Percentiles rank a stretch among this genome's conserved stretches.
Conservation (phyloP, 2,329 filamentous ascomycete genomes). For the Scedosporium dehoogii region DNA sequence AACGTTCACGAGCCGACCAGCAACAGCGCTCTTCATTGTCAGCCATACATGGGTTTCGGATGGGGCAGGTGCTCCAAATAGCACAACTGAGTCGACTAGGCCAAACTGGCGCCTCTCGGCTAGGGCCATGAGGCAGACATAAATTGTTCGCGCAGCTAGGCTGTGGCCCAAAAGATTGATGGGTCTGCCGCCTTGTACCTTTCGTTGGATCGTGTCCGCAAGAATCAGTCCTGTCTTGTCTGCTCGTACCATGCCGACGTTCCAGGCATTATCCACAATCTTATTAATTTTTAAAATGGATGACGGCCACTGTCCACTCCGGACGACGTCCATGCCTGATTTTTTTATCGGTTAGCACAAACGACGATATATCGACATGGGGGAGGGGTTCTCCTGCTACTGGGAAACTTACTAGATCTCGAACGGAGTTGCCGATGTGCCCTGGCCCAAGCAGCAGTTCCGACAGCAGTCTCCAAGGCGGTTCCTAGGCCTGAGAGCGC, state of each 20-base stretch:
- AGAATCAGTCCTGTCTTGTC: conserved; percentile 65
- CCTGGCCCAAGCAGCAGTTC: conserved; percentile 68
- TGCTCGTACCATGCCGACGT: conserved; percentile 61
- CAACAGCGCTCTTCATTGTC: conserved; percentile 65
- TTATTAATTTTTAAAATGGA: conserved; percentile 58
- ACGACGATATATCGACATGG: not conserved
- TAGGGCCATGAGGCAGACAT: conserved; percentile 68
- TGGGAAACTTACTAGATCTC: conserved; percentile 33
- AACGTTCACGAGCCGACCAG: conserved; percentile 80
- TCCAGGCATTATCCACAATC: conserved; percentile 75
- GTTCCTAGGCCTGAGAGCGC: conserved; percentile 68
- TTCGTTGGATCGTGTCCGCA: conserved; percentile 73
- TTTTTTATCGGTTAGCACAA: not conserved
- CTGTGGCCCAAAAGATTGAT: conserved; percentile 77
- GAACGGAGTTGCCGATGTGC: conserved; percentile 44
- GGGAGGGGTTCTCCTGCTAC: not conserved
- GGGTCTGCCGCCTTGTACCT: conserved; percentile 71
- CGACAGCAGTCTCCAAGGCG: conserved; percentile 67
- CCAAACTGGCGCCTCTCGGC: conserved; percentile 78
- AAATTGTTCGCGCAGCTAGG: conserved; percentile 74
- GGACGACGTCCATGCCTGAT: conserved; percentile 18
- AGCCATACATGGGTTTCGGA: conserved; percentile 65
- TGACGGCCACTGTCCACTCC: conserved; percentile 44
- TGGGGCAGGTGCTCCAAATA: conserved; percentile 76
- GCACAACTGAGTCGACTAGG: conserved; percentile 71